phyloP scores from a whole-genome alignment of 78 protist species.

The Cyanophora paradoxa region DNA sequence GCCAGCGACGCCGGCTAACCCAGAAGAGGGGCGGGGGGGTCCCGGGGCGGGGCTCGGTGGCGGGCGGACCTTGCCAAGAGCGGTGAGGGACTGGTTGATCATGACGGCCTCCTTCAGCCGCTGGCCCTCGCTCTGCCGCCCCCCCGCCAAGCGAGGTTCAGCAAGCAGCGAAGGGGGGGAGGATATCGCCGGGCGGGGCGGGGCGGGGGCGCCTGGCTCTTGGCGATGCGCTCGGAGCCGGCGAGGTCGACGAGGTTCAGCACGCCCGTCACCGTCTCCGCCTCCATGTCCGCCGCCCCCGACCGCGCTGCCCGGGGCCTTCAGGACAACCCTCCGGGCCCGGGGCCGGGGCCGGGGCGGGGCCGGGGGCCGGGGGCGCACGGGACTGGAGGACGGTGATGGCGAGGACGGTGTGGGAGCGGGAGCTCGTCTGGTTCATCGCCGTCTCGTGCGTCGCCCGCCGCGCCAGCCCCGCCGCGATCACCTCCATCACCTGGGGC shows the following conservation, averaged over 20 bases:
- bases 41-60: not conserved
- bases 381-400: not conserved
- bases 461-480: not conserved
- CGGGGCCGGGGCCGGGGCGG: not conserved
- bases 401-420: not conserved
- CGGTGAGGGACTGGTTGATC: not conserved
- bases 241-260: too few species aligned
- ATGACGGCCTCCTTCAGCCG: not conserved
- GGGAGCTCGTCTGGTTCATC: not conserved
- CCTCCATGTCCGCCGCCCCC: too few species aligned
- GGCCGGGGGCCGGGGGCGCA: too few species aligned
- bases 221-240: too few species aligned
- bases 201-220: too few species aligned
- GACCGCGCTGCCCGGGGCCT: too few species aligned
- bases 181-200: too few species aligned
- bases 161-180: not conserved
- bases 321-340: too few species aligned
- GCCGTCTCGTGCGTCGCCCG: slow-evolving; percentile 3
- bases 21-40: not conserved
- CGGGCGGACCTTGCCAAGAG: too few species aligned
- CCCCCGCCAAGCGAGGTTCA: not conserved
- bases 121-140: not conserved
- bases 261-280: too few species aligned
- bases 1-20: too few species aligned
- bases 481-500: not conserved